phyloP scores from a whole-genome alignment of 345 rosid genomes.

The Hibiscus trionum region DNA sequence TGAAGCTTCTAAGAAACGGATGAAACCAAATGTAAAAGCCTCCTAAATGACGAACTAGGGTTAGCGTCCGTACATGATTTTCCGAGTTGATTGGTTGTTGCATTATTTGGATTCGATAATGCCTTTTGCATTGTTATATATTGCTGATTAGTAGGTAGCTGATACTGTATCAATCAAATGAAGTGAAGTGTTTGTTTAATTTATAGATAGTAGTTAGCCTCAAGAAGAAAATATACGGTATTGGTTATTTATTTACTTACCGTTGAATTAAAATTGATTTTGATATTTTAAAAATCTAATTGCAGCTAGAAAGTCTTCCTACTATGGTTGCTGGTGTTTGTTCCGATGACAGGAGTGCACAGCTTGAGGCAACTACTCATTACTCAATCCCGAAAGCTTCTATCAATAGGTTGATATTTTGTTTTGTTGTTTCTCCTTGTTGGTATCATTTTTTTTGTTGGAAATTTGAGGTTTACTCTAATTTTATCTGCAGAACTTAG shows the following conservation, averaged over 20 bases:
- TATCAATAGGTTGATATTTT: slow-evolving; percentile 47
- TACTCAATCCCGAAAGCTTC: slow-evolving; percentile 57
- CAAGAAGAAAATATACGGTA: not conserved
- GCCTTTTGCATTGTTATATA: not conserved
- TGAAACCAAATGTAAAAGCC: no score
- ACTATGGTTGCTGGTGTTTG: slow-evolving; percentile 50
- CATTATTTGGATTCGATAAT: not conserved
- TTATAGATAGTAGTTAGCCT: not conserved
- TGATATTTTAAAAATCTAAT: not conserved
- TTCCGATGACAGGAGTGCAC: slow-evolving; percentile 50
- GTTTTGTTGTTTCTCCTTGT: not conserved
- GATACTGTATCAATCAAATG: not conserved
- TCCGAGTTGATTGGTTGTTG: not conserved
- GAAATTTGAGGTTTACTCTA: not conserved
- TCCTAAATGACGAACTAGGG: slow-evolving; percentile 9
- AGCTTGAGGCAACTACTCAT: slow-evolving; percentile 64
- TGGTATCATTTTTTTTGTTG: not conserved
- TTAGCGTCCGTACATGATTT: not conserved
- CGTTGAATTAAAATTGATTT: not conserved
- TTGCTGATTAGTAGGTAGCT: not conserved
- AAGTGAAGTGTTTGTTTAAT: not conserved
- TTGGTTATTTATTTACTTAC: not conserved
- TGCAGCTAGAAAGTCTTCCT: slow-evolving; percentile 61
- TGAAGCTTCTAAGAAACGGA: no score
- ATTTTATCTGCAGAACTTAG: slow-evolving; percentile 41